A percentile compares a stretch with the other conserved stretches of the same genome.
phyloP scores from a whole-genome alignment of 192 early-diverging fungal genomes.

The Coemansia sp. region DNA sequence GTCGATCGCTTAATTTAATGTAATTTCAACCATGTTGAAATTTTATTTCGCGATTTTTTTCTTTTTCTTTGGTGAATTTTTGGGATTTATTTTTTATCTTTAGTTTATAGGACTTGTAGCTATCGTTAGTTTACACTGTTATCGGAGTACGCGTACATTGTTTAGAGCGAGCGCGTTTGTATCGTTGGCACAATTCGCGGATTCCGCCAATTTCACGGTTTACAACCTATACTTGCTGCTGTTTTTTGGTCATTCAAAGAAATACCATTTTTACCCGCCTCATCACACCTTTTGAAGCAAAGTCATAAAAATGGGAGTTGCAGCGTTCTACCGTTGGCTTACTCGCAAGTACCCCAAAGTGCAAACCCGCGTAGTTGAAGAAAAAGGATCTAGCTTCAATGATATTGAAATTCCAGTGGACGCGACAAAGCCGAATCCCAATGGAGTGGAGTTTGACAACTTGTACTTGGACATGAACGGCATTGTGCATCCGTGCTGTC shows the following conservation, averaged over 20 bases:
- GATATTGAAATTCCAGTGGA: conserved; percentile 82
- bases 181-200: no score
- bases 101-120: no score
- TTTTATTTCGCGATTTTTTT: not conserved
- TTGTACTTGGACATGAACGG: conserved; percentile 99
- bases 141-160: no score
- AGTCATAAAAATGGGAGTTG: conserved; percentile 67
- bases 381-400: conserved; percentile 62
- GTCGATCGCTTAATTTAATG: not conserved
- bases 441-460: conserved; percentile 90
- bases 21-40: not conserved
- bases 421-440: conserved; percentile 84
- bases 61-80: not conserved
- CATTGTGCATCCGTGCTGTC: conserved; percentile 84
- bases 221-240: no score
- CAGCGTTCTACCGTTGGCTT: conserved; percentile 79
- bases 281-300: not conserved
- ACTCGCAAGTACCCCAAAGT: conserved; percentile 75
- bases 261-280: not conserved
- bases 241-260: not conserved
- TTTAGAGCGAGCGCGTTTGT: no score
- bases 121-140: no score
- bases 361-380: conserved; percentile 69
- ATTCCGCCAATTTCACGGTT: no score
- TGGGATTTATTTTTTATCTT: no score